Evolutionary conservation across 306 rosid species (phyloP).

Genomic region (Mimosa pudica): DNA sequence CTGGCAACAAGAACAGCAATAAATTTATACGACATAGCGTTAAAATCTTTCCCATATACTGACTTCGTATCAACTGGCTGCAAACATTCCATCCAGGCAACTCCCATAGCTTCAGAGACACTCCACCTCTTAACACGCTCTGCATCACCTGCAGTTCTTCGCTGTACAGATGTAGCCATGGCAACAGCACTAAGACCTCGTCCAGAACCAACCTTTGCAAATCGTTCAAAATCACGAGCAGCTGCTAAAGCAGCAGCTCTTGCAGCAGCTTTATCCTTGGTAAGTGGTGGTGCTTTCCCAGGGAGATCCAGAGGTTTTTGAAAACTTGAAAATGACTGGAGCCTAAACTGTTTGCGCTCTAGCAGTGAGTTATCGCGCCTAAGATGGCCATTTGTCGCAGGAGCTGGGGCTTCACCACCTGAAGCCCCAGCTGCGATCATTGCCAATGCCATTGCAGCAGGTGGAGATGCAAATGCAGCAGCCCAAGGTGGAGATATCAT

Average conservation of each 20-base stretch:
- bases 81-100: constrained; percentile 98
- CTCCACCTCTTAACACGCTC: constrained; percentile 93
- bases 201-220: constrained; percentile 91
- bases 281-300: constrained; percentile 63
- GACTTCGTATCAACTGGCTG: constrained; percentile 95
- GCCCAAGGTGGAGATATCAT: constrained; percentile 98
- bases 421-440: constrained; percentile 99
- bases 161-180: constrained; percentile 97
- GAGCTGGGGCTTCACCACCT: constrained; percentile 72
- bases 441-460: constrained; percentile 98
- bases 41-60: constrained; percentile 91
- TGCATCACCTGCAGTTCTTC: constrained; percentile 82
- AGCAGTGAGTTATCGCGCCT: constrained; percentile 84
- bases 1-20: constrained; percentile 96
- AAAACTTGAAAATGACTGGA: constrained; percentile 91
- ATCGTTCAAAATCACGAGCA: constrained; percentile 90
- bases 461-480: constrained; percentile 99
- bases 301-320: constrained; percentile 73
- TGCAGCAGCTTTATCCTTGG: constrained; percentile 91
- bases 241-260: constrained; percentile 97
- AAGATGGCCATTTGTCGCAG: constrained; percentile 57
- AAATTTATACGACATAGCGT: constrained; percentile 84
- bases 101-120: constrained; percentile 94
- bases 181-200: constrained; percentile 99
- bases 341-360: constrained; percentile 79